Percentiles rank a stretch among this genome's conserved stretches.
These are phyloP conservation scores for Talinum fruticosum DNA, from an alignment of 148 eudicot species.

Conservation along the genomic window DNA sequence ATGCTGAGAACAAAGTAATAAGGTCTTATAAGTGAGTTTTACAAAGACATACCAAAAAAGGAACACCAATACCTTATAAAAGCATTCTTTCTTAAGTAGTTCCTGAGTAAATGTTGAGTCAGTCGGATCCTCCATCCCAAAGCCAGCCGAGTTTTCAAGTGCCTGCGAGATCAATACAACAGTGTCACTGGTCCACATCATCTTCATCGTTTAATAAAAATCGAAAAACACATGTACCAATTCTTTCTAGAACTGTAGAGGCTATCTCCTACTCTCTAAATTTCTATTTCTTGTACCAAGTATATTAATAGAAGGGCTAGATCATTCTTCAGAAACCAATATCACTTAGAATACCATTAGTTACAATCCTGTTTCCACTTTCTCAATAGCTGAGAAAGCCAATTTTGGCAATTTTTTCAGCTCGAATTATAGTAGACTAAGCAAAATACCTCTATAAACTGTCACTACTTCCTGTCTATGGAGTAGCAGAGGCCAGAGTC, in stretches of 20 bases:
- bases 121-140: conserved; percentile 91
- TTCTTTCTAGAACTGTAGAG: not conserved
- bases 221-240: not conserved
- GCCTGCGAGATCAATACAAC: conserved; percentile 40
- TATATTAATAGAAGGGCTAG: not conserved
- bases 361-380: not conserved
- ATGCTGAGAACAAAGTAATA: not conserved
- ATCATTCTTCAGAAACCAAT: not conserved
- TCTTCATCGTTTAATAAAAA: not conserved
- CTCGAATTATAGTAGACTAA: no score
- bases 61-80: conserved; percentile 61
- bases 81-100: conserved; percentile 82
- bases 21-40: no score
- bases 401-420: no score
- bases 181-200: conserved; percentile 4
- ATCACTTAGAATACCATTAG: not conserved
- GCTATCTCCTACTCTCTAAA: not conserved
- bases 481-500: no score
- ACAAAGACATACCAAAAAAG: not conserved
- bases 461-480: no score
- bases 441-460: no score
- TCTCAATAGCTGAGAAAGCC: no score
- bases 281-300: not conserved
- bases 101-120: conserved; percentile 80
- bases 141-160: conserved; percentile 79